phyloP scores from a whole-genome alignment of 305 asterid genomes.

The Fraxinus dipetala region DNA sequence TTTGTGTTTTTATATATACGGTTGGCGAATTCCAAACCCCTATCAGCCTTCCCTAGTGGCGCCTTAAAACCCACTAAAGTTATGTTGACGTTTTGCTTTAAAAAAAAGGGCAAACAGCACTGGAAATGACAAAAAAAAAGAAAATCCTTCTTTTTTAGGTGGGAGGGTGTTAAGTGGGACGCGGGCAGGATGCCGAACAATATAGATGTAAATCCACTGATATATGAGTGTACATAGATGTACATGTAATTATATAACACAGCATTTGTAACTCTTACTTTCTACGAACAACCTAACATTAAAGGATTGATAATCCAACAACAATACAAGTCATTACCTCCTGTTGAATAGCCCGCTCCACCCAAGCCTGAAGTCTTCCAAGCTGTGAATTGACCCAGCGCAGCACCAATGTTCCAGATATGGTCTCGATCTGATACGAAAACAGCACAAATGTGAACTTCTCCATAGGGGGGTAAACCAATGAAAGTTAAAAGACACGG shows the following conservation, averaged over 20 bases:
- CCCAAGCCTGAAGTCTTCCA: slow-evolving; percentile 84
- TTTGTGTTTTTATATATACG: not conserved
- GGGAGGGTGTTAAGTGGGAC: not conserved
- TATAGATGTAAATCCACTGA: not conserved
- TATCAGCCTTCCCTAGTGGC: not conserved
- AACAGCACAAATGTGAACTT: slow-evolving; percentile 19
- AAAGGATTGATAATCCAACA: slow-evolving; percentile 19
- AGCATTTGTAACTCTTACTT: not conserved
- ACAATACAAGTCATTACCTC: slow-evolving; percentile 56
- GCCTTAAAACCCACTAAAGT: not conserved
- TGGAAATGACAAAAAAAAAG: not conserved
- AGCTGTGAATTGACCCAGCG: slow-evolving; percentile 99
- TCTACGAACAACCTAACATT: slow-evolving; percentile 6
- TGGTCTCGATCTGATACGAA: slow-evolving; percentile 64
- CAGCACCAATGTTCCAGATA: slow-evolving; percentile 93
- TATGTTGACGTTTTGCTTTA: not conserved
- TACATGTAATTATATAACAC: not conserved
- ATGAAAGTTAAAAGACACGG: not conserved
- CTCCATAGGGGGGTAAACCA: not conserved
- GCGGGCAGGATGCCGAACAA: not conserved
- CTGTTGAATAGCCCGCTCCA: slow-evolving; percentile 89
- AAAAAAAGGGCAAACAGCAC: not conserved
- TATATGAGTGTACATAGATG: not conserved
- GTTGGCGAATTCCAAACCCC: not conserved
- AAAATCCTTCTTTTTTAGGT: not conserved